Percentiles rank a stretch among this genome's conserved stretches.
Evolutionary conservation across 495 filamentous ascomycete genomes (phyloP).

Genomic region (Parmelia sp.): DNA sequence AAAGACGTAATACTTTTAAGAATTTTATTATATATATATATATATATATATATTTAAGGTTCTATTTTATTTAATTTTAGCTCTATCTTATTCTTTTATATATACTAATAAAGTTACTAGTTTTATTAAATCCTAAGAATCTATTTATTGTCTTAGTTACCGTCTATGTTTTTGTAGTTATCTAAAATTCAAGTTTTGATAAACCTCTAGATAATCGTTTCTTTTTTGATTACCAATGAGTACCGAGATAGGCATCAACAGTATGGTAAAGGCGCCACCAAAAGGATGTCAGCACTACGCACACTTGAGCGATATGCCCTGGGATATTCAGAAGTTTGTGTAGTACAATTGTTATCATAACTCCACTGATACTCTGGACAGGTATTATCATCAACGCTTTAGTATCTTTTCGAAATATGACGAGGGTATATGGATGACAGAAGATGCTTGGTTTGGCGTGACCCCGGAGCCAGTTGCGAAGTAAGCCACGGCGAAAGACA

Average conservation of each 20-base stretch:
- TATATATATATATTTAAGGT: too few relatives aligned
- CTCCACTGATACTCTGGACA: slow-evolving; percentile 31
- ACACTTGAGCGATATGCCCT: slow-evolving; percentile 54
- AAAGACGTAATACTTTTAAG: too few relatives aligned
- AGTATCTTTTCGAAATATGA: slow-evolving; percentile 77
- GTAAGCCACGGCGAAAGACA: slow-evolving; percentile 40
- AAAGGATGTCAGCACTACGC: slow-evolving; percentile 60
- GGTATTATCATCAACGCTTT: slow-evolving; percentile 85
- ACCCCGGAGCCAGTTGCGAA: slow-evolving; percentile 85
- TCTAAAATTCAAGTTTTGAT: too few relatives aligned
- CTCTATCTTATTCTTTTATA: too few relatives aligned
- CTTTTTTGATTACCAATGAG: too few relatives aligned
- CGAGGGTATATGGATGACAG: slow-evolving; percentile 81
- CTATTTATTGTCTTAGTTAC: too few relatives aligned
- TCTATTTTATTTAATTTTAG: too few relatives aligned
- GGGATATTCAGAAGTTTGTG: slow-evolving; percentile 68
- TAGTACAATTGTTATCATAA: neutral
- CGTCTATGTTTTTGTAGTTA: too few relatives aligned
- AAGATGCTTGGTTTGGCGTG: slow-evolving; percentile 91
- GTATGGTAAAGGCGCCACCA: slow-evolving; percentile 31
- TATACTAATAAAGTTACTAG: too few relatives aligned
- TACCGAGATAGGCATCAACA: neutral
- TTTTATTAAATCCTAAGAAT: too few relatives aligned
- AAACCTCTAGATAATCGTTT: too few relatives aligned
- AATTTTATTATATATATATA: too few relatives aligned